phyloP scores from a whole-genome alignment of 371 early-diverging fungal genomes.

The Circinella umbellata region DNA sequence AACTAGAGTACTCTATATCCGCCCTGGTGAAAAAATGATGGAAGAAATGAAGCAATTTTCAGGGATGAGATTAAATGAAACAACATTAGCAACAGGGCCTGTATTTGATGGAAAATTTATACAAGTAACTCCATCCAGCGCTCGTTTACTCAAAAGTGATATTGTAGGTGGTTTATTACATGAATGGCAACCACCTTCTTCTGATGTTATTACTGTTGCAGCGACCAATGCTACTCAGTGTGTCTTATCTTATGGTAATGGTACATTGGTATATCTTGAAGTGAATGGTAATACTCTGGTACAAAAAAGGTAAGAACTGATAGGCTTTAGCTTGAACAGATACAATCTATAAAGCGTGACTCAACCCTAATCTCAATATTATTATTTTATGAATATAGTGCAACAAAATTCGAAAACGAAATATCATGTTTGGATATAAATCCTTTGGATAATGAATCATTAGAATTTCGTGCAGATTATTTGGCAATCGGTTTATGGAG shows the following conservation, averaged over 20 bases:
- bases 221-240: conserved; percentile 55
- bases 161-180: conserved; percentile 29
- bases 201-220: conserved; percentile 58
- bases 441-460: conserved; percentile 33
- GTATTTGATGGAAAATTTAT: conserved; percentile 24
- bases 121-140: conserved; percentile 63
- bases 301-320: conserved; percentile 45
- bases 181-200: conserved; percentile 57
- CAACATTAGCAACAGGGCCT: conserved; percentile 32
- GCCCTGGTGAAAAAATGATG: conserved; percentile 31
- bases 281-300: conserved; percentile 43
- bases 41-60: conserved; percentile 26
- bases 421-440: conserved; percentile 70
- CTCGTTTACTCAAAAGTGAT: conserved; percentile 49
- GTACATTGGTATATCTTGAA: conserved; percentile 62
- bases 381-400: conserved; percentile 21
- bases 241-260: conserved; percentile 61
- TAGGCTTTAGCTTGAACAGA: background rate
- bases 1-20: conserved; percentile 24
- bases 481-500: conserved; percentile 78
- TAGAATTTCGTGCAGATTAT: conserved; percentile 24
- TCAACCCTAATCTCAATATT: background rate
- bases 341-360: too few species aligned
- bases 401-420: conserved; percentile 54
- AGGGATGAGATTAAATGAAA: conserved; percentile 26